Evolutionary conservation across 208 protist species (phyloP), one percentile per base, ranked within the genome.

Genomic region (Vickermania spadyakhi): DNA sequence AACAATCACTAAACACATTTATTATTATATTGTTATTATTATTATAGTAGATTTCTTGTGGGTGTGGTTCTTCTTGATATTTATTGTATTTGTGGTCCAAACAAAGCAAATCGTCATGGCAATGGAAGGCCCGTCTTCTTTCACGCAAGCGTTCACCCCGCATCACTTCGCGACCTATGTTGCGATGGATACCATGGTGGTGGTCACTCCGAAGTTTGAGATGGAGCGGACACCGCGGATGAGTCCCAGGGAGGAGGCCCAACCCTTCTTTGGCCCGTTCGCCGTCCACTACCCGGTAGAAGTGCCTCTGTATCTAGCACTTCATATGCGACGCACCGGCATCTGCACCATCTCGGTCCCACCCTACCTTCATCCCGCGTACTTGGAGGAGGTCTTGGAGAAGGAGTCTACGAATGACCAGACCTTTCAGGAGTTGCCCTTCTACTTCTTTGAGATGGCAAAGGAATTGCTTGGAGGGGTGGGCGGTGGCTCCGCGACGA

Each of bases 391-490:
- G 18, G 66, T 88, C 26, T 41, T 91, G 18, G 79, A 79, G 45
- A 59, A 66, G n/a, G 88, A 95, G 67, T 65, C 74, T 31, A 58
- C 52, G 21, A 86, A 67, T 58, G 82, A 89, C n/a, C 60, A 68
- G 5, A 77, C 66, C n/a, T 95, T 95, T 62, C 77, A 86, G 59
- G 62, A 72, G 2, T 60, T 95, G 23, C 88, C 84, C 4, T 95
- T 92, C 53, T 90, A 89, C 68, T 95, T 95, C 63, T 95, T 86
- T 60, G 88, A 95, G 56, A 62, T 91, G 4, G 82, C 81, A 0
- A 90, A 92, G 62, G 53, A 68, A 14, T 50, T 86, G 29, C 74
- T 45, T n/a, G 36, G 36, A 18, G n/a, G 25, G 11, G 36, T 18
- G 7, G 36, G 36, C 18, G 36, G 36, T n/a, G 36, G 66, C n/a